Evolutionary conservation across 805 yeast genomes (phyloP).

Genomic region (Saturnispora saitoi): DNA sequence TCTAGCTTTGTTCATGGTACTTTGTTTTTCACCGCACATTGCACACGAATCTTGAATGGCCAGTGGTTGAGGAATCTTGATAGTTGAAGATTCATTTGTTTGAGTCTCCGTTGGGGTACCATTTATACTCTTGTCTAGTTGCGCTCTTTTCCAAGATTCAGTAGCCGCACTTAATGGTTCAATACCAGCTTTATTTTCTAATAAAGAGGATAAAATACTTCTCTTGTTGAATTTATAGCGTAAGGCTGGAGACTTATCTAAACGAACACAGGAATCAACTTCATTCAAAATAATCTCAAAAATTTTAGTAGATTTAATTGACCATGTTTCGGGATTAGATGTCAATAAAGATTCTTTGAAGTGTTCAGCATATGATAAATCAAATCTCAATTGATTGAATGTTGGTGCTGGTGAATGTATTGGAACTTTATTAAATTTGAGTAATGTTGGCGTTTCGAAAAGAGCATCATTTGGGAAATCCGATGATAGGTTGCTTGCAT

Average conservation of each 20-base stretch:
- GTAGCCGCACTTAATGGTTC: constrained; percentile 85
- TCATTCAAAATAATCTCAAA: constrained; percentile 67
- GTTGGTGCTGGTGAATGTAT: constrained; percentile 22
- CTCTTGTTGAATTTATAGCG: constrained; percentile 52
- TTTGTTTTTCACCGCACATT: constrained; percentile 73
- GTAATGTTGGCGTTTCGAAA: constrained; percentile 15
- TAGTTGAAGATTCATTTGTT: neutral
- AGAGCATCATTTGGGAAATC: constrained; percentile 11
- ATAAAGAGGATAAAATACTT: constrained; percentile 53
- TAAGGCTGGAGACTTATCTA: constrained; percentile 49
- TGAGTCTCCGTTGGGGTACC: neutral
- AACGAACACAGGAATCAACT: constrained; percentile 60
- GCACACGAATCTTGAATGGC: constrained; percentile 73
- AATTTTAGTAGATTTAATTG: constrained; percentile 45
- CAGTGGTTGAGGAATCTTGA: constrained; percentile 39
- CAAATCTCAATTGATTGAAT: constrained; percentile 34
- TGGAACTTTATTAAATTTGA: constrained; percentile 18
- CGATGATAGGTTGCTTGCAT: neutral
- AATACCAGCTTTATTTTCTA: constrained; percentile 73
- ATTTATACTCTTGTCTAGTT: constrained; percentile 10
- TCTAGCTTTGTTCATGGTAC: constrained; percentile 67
- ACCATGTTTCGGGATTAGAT: constrained; percentile 6
- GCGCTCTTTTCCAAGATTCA: constrained; percentile 49
- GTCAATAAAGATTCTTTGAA: constrained; percentile 34
- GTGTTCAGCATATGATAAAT: constrained; percentile 35